Evolutionary conservation across 495 filamentous ascomycete species (phyloP), one percentile per base, ranked within the genome.

Genomic region (Trichodelitschia bisporula): DNA sequence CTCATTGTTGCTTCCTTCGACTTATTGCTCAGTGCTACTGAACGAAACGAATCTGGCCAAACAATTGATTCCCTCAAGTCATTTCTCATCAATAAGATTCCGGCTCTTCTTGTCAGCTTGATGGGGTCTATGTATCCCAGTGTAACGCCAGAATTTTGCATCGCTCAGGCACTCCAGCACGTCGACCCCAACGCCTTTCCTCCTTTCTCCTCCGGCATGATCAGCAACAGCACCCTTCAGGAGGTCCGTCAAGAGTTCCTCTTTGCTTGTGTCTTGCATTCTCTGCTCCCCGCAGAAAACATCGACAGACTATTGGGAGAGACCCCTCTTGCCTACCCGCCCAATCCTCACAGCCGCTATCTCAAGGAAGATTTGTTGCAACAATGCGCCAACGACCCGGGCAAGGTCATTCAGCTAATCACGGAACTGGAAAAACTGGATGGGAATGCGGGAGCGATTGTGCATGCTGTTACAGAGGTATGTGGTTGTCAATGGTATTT

Each of bases 41-140:
- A 80, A 36, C 69, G 76, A 15, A 73, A 66, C 29, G 79, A 91
- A 45, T 64, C 71, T 4, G 50, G 55, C 10, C 65, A 72, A 32
- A 66, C 62, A 1, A 72, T 75, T 39, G 72, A 77, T 33, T 44
- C 84, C n/a, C 64, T 92, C 34, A 70, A 80, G 27, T 86, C 80
- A 8, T 97, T 86, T 43, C 59, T 95, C 3, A 74, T 86, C 35
- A 95, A 97, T 55, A 92, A 92, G 46, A 55, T 95, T 2, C 86
- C 89, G 0, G 42, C 73, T 4, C 69, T 93, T 14, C 57, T 97
- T 6, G 56, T 61, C 6, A 62, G 66, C 16, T 62, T 89, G 32
- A 41, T 58, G 4, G 48, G 51, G 4, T 57, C 64, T 3, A 57
- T 67, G 4, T 77, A 75, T 49, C 56, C 65, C 3, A 63, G 69